Evolutionary conservation across 495 filamentous ascomycete genomes (phyloP), one percentile per base, ranked within the genome.

Genomic region (Staphylotrichum tortipilum): DNA sequence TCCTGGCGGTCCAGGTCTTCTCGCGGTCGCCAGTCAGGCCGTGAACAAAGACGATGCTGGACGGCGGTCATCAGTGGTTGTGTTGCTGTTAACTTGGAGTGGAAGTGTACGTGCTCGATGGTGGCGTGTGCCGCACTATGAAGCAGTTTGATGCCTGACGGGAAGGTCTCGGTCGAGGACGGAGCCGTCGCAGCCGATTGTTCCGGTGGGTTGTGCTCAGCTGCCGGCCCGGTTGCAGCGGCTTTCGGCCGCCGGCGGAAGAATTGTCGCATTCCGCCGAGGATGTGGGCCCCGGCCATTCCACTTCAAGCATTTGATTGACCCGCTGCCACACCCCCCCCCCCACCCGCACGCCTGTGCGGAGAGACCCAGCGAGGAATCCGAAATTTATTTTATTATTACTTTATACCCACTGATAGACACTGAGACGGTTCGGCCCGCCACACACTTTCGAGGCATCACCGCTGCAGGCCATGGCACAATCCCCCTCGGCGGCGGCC

Each of bases 21-120:
- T 46, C 44, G 31, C 44, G 44, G 18, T 46, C 30, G 31, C 44
- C 44, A 36, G 30, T 46, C 31, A 46, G 22, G 44, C 44, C 44
- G 44, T 46, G 44, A 22, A 46, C 22, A 12, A 46, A 46, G 22
- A 46, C 31, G 44, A 46, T 46, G 44, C 44, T 46, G 30, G 30
- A 5, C 9, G 19, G 44, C 19, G 22, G 34, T 44, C 8, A 44
- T 44, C 26, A 44, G 44, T 17, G n/a, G 30, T 15, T 28, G 31
- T 36, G 15, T 22, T 45, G 34, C 17, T 8, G 24, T 11, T n/a
- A 44, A 22, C 15, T 29, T 28, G 15, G 26, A 44, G 15, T 15
- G 8, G 8, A 24, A 23, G 12, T 36, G 21, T 46, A 46, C 31
- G 30, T 18, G 36, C 44, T 46, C 44, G 44, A 46, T 31, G 44